These are phyloP conservation scores for Mycena sp. DNA, from an alignment of 1,284 basidiomycete species.

Conservation along the genomic window DNA sequence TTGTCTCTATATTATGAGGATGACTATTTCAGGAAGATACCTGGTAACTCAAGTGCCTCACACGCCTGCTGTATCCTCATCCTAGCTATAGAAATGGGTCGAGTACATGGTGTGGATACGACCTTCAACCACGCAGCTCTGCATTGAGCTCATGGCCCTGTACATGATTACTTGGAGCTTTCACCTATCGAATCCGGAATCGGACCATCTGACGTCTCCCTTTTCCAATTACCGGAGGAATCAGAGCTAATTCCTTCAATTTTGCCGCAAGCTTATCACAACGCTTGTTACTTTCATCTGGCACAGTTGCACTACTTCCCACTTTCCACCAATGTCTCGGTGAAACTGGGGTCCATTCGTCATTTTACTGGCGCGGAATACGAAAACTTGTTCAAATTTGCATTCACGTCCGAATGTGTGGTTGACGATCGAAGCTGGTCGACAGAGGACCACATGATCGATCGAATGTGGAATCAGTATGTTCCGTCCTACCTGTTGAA, in stretches of 20 bases:
- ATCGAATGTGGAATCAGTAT: neutral
- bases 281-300: neutral
- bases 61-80: neutral
- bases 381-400: slow-evolving; percentile 6
- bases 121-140: neutral
- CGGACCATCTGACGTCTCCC: neutral
- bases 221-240: neutral
- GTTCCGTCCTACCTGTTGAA: neutral
- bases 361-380: neutral
- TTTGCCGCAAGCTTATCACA: neutral
- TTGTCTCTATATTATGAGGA: neutral
- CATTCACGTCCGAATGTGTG: neutral
- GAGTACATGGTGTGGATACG: neutral
- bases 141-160: neutral
- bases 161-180: neutral
- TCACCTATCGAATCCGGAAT: neutral
- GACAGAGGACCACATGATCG: neutral
- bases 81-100: neutral
- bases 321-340: neutral
- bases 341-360: neutral
- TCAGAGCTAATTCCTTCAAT: neutral
- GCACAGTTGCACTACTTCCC: neutral
- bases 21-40: neutral
- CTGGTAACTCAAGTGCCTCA: neutral
- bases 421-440: neutral